A percentile compares a stretch with the other conserved stretches of the same genome.
Conservation (phyloP, 306 rosid species). For the Bauhinia variegata region DNA sequence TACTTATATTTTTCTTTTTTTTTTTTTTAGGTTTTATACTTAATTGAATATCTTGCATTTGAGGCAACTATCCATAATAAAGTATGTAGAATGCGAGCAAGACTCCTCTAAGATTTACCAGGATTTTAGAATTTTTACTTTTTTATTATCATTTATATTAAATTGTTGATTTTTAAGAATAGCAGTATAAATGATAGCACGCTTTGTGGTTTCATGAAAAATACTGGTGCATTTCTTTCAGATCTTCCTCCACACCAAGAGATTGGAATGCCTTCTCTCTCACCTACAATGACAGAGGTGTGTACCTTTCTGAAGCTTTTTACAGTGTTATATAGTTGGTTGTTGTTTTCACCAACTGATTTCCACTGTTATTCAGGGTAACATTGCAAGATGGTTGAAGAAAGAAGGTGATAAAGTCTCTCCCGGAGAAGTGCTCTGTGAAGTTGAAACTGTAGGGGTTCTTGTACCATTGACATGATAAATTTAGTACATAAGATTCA, state of each 20-base stretch:
- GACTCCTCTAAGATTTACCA: constrained; percentile 4
- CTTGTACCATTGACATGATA: constrained; percentile 29
- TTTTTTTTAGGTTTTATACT: neutral
- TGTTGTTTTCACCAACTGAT: constrained; percentile 42
- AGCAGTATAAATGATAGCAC: constrained; percentile 12
- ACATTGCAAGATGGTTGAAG: constrained; percentile 98
- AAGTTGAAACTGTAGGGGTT: constrained; percentile 97
- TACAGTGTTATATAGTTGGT: constrained; percentile 22
- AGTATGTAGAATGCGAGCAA: too few relatives aligned
- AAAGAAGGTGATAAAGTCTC: constrained; percentile 95
- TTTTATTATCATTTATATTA: neutral
- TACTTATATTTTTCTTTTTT: too few relatives aligned
- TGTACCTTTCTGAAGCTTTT: constrained; percentile 33
- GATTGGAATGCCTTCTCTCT: constrained; percentile 98
- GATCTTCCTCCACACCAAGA: constrained; percentile 98
- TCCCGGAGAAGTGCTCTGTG: constrained; percentile 98
- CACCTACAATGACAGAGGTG: constrained; percentile 99
- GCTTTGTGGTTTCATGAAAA: constrained; percentile 32
- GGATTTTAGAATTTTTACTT: neutral
- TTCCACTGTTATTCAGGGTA: constrained; percentile 66
- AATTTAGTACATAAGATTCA: constrained; percentile 2
- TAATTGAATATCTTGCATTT: neutral
- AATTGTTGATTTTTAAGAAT: neutral
- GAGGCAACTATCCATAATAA: too few relatives aligned
- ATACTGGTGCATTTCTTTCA: constrained; percentile 50